Base-by-base conservation (phyloP, 1,284 basidiomycete species). In the Limonomyces culmigenus region DNA sequence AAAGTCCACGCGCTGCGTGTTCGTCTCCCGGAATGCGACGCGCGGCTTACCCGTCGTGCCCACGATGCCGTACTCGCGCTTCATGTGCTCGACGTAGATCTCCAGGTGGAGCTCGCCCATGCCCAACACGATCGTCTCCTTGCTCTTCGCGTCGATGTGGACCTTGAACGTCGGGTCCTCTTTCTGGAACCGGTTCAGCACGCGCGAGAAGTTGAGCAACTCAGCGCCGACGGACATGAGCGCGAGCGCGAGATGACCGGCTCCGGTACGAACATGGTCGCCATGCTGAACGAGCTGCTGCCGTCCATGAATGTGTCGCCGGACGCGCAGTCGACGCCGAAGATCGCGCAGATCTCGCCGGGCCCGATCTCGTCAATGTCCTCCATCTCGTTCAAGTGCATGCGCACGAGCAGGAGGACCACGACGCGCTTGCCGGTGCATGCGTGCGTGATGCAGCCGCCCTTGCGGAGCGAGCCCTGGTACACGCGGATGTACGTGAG, bases 321-420 rank as follows among this genome's bases (percentile, higher is more conserved):
- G 13, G 88, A 89, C 0, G 92, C 91, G 55, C 95, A 99, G 47
- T 99, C 95, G 34, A 99, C 91, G 50, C 95, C 95, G 47, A 99
- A 99, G 60, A 96, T 97, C 37, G 95, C 95, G 52, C 95, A 98
- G 45, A 99, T 99, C 65, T 99, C 95, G 38, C 95, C 95, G n/a
- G 93, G 87, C 0, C 88, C 88, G 46, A 99, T 85, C 27, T 74
- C 72, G 32, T 93, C 83, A 40, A 98, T 84, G 48, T 99, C 95
- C 72, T 98, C 95, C 95, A 98, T 97, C 59, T 98, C 93, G 50
- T 98, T 88, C 53, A 80, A 81, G 59, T 99, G 95, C 95, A 99
- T 96, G 41, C 92, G 72, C 41, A 97, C 95, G 42, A 99, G 63
- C 34, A 93, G 71, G 5, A 93, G 92, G n/a, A 98, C 87, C 60